Evolutionary conservation across 2,329 filamentous ascomycete genomes (phyloP).

Genomic region (Camptophora hylomeconis): DNA sequence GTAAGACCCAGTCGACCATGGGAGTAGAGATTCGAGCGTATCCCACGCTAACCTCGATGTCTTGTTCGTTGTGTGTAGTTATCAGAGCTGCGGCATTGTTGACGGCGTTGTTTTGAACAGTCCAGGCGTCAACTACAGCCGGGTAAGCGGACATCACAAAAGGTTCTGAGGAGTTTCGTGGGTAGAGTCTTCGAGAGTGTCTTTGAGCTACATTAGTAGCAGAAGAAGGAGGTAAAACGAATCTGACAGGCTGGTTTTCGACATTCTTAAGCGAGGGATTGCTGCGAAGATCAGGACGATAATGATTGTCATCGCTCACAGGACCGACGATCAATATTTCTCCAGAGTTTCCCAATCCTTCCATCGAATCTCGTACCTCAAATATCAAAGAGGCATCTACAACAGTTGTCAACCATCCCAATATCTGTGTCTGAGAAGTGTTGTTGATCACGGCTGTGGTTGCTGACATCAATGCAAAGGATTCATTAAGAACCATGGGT

Average conservation of each 20-base stretch:
- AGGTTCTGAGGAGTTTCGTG: slow-evolving; percentile 26
- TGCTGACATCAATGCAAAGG: slow-evolving; percentile 64
- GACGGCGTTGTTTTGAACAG: slow-evolving; percentile 32
- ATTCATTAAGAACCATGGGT: slow-evolving; percentile 57
- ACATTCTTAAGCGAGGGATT: slow-evolving; percentile 28
- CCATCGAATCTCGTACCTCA: slow-evolving; percentile 47
- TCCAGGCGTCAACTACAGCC: slow-evolving; percentile 48
- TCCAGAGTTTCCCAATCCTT: slow-evolving; percentile 60
- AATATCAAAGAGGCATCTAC: slow-evolving; percentile 53
- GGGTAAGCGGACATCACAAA: slow-evolving; percentile 53
- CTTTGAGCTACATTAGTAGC: slow-evolving; percentile 9
- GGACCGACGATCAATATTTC: slow-evolving; percentile 60
- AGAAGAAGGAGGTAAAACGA: slow-evolving; percentile 13
- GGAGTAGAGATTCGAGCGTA: slow-evolving; percentile 56
- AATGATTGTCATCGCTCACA: slow-evolving; percentile 51
- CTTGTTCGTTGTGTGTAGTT: slow-evolving; percentile 60
- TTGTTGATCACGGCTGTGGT: slow-evolving; percentile 68
- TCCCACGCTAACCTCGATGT: slow-evolving; percentile 59
- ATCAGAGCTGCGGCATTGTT: slow-evolving; percentile 60
- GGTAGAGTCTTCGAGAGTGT: slow-evolving; percentile 9
- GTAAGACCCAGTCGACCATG: slow-evolving; percentile 68
- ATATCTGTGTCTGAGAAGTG: slow-evolving; percentile 49
- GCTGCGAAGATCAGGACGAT: slow-evolving; percentile 25
- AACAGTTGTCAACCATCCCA: slow-evolving; percentile 78
- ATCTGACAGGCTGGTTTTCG: slow-evolving; percentile 9